A percentile compares a stretch with the other conserved stretches of the same genome.
These are phyloP conservation scores for Kodamaea fukazawae DNA, from an alignment of 805 yeast genomes.

Conservation along the genomic window DNA sequence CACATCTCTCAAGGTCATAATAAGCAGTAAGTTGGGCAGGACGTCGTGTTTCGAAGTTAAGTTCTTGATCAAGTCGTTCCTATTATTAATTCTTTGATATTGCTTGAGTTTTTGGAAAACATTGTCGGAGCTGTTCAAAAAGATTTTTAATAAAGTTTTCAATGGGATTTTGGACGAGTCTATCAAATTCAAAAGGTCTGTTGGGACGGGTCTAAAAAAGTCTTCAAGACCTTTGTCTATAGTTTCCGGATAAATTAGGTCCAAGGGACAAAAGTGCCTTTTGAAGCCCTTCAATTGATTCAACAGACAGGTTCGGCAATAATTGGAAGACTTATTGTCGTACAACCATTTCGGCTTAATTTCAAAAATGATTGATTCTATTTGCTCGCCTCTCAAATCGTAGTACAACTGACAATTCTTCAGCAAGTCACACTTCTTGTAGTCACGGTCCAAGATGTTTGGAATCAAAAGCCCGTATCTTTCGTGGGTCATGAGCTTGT, in stretches of 20 bases:
- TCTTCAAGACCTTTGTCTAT: slow-evolving; percentile 35
- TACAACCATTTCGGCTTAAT: slow-evolving; percentile 64
- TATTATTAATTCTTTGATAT: slow-evolving; percentile 32
- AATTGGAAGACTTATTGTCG: slow-evolving; percentile 40
- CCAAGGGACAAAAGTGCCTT: slow-evolving; percentile 48
- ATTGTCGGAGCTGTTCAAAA: slow-evolving; percentile 27
- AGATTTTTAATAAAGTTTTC: slow-evolving; percentile 29
- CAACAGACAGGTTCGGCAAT: slow-evolving; percentile 60
- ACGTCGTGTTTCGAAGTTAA: slow-evolving; percentile 37
- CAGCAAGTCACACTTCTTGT: slow-evolving; percentile 25
- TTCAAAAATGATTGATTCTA: slow-evolving; percentile 35
- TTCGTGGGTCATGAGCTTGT: slow-evolving; percentile 35
- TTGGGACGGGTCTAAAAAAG: slow-evolving; percentile 23
- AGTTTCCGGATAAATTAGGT: slow-evolving; percentile 32
- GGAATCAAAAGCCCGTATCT: slow-evolving; percentile 44
- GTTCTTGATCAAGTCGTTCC: slow-evolving; percentile 31
- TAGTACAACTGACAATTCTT: slow-evolving; percentile 35
- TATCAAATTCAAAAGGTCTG: slow-evolving; percentile 17
- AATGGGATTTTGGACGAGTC: slow-evolving; percentile 32
- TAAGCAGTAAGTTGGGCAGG: slow-evolving; percentile 36
- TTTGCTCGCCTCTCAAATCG: slow-evolving; percentile 10
- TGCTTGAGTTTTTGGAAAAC: slow-evolving; percentile 34
- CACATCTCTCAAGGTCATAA: slow-evolving; percentile 58
- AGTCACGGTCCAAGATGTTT: slow-evolving; percentile 36
- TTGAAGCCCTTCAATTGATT: slow-evolving; percentile 30